phyloP scores from a whole-genome alignment of 164 flowering plant genomes.

The Chimonanthus salicifolius region DNA sequence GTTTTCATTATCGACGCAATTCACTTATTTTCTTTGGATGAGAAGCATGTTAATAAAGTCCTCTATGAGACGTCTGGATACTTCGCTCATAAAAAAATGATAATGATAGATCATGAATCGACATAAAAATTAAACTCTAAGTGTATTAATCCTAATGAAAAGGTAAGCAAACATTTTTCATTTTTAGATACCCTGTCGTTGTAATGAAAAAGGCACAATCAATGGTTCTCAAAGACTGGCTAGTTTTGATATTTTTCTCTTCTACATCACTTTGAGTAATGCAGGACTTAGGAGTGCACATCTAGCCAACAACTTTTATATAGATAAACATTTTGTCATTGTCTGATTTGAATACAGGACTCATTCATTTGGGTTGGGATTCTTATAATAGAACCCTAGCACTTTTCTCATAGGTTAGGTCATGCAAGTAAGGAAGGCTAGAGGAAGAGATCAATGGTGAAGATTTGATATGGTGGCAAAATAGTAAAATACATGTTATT shows the following conservation, averaged over 20 bases:
- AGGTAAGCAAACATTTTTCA: background rate
- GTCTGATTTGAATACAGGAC: too few relatives aligned
- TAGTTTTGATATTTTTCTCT: too few relatives aligned
- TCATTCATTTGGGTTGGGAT: too few relatives aligned
- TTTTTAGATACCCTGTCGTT: background rate
- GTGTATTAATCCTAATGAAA: background rate
- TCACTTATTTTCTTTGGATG: background rate
- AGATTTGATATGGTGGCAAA: too few relatives aligned
- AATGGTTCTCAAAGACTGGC: background rate
- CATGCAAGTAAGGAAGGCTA: too few relatives aligned
- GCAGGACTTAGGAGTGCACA: background rate
- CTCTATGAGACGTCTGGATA: background rate
- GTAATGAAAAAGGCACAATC: background rate
- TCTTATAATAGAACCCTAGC: too few relatives aligned
- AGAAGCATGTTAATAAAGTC: background rate
- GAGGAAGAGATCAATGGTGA: too few relatives aligned
- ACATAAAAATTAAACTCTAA: background rate
- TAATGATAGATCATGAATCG: too few relatives aligned
- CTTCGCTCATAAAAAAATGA: too few relatives aligned
- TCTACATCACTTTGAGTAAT: background rate
- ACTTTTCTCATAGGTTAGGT: too few relatives aligned
- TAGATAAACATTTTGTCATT: too few relatives aligned
- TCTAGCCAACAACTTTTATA: background rate
- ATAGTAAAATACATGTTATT: too few relatives aligned
- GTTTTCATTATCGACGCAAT: background rate